phyloP scores from a whole-genome alignment of 1,284 basidiomycete species.

The Tranzscheliella williamsii region DNA sequence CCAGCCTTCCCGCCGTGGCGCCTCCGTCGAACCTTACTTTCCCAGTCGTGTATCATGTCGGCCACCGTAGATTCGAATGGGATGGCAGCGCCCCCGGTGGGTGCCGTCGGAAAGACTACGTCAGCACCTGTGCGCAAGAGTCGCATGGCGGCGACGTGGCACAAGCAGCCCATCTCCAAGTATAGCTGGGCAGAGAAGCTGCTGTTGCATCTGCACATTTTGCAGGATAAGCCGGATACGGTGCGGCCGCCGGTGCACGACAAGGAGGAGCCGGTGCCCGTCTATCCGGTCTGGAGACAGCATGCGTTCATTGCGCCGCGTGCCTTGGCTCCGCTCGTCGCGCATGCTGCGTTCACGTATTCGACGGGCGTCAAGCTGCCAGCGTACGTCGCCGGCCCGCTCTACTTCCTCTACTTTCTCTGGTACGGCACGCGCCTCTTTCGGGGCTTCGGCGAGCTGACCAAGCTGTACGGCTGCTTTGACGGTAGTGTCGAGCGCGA shows the following conservation, averaged over 20 bases:
- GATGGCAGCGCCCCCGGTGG: no score
- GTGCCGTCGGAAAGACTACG: no score
- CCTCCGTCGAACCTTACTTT: no score
- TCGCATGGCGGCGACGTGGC: no score
- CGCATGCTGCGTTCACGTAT: constrained; percentile 35
- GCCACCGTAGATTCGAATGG: no score
- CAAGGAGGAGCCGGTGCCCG: constrained; percentile 33
- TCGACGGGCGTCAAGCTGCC: constrained; percentile 37
- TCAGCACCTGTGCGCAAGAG: no score
- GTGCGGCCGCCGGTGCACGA: constrained; percentile 19
- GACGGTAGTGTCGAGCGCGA: constrained; percentile 39
- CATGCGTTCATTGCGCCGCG: constrained; percentile 42
- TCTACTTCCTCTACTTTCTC: constrained; percentile 31
- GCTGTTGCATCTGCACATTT: no score
- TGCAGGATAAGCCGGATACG: no score
- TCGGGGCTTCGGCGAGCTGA: constrained; percentile 13
- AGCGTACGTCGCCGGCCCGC: constrained; percentile 22
- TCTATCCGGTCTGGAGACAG: constrained; percentile 28
- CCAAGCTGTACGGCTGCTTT: constrained; percentile 42
- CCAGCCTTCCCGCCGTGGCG: no score
- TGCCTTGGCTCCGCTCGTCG: constrained; percentile 24
- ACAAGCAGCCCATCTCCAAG: no score
- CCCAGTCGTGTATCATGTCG: no score
- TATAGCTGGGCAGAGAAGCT: no score
- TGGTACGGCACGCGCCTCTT: constrained; percentile 22